Evolutionary conservation across 1,284 basidiomycete species (phyloP).

Genomic region (Agaricales sp.): DNA sequence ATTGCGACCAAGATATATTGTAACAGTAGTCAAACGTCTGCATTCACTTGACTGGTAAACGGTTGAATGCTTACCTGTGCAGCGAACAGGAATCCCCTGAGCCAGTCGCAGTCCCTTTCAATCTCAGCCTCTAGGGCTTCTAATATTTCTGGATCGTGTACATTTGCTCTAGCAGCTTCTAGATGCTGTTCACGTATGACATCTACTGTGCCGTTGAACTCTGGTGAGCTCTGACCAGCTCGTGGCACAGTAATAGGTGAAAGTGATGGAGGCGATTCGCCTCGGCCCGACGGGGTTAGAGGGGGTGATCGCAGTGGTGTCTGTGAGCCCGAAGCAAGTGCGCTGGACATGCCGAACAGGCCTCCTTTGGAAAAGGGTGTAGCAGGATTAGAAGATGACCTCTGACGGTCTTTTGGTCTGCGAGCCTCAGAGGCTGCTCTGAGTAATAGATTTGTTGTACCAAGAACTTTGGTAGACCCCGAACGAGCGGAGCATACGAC

Average conservation of each 20-base stretch:
- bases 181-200: slow-evolving; percentile 81
- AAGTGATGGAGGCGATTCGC: slow-evolving; percentile 11
- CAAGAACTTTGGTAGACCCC: slow-evolving; percentile 88
- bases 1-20: background rate
- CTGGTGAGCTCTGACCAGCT: slow-evolving; percentile 24
- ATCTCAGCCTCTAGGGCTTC: slow-evolving; percentile 80
- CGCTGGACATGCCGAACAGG: slow-evolving; percentile 25
- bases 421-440: slow-evolving; percentile 75
- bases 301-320: slow-evolving; percentile 24
- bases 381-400: slow-evolving; percentile 12
- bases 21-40: slow-evolving; percentile 12
- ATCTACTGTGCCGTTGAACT: slow-evolving; percentile 82
- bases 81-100: slow-evolving; percentile 82
- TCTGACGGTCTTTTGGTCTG: slow-evolving; percentile 16
- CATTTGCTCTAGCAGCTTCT: slow-evolving; percentile 59
- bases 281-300: slow-evolving; percentile 34
- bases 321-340: slow-evolving; percentile 15
- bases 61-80: slow-evolving; percentile 61
- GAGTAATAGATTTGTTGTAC: slow-evolving; percentile 91
- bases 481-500: slow-evolving; percentile 96
- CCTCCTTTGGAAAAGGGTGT: slow-evolving; percentile 31
- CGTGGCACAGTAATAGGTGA: slow-evolving; percentile 26
- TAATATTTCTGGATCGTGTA: slow-evolving; percentile 56
- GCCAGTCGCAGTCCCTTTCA: slow-evolving; percentile 79
- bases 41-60: slow-evolving; percentile 11